These are phyloP conservation scores for Arxiozyma slooffiae DNA, from an alignment of 1,139 yeast species.

Conservation along the genomic window DNA sequence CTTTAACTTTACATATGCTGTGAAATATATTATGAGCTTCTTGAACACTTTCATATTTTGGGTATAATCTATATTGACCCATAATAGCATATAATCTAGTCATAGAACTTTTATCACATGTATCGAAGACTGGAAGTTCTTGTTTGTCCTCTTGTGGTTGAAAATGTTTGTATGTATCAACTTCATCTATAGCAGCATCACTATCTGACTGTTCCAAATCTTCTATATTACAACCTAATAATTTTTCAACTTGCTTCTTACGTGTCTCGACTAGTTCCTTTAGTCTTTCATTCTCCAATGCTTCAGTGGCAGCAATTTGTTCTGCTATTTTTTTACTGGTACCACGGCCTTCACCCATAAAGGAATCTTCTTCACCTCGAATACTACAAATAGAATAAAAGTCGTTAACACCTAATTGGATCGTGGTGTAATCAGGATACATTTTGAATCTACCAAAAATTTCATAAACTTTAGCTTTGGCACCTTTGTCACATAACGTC, in stretches of 20 bases:
- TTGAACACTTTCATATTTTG: slow-evolving; percentile 6
- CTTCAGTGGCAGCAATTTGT: slow-evolving; percentile 10
- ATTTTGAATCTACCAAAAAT: slow-evolving; percentile 3
- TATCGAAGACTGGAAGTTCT: slow-evolving; percentile 1
- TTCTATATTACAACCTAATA: neutral
- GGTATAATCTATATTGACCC: slow-evolving; percentile 4
- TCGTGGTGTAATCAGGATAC: slow-evolving; percentile 7
- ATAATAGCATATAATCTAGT: slow-evolving; percentile 5
- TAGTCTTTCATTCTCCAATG: slow-evolving; percentile 1
- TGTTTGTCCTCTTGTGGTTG: slow-evolving; percentile 2
- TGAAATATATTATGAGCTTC: slow-evolving; percentile 4
- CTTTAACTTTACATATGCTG: slow-evolving; percentile 11
- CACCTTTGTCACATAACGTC: slow-evolving; percentile 4
- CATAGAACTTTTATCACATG: slow-evolving; percentile 7
- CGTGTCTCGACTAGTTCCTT: neutral
- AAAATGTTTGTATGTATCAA: slow-evolving; percentile 4
- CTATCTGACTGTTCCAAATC: neutral
- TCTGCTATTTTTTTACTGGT: slow-evolving; percentile 8
- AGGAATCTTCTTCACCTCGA: slow-evolving; percentile 3
- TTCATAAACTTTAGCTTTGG: slow-evolving; percentile 8
- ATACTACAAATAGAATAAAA: slow-evolving; percentile 7
- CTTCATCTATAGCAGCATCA: neutral
- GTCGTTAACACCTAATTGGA: slow-evolving; percentile 6
- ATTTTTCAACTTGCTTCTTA: neutral
- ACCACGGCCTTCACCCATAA: slow-evolving; percentile 10